These are phyloP conservation scores for Mycena maculata DNA, from an alignment of 768 basidiomycete species.

Conservation along the genomic window DNA sequence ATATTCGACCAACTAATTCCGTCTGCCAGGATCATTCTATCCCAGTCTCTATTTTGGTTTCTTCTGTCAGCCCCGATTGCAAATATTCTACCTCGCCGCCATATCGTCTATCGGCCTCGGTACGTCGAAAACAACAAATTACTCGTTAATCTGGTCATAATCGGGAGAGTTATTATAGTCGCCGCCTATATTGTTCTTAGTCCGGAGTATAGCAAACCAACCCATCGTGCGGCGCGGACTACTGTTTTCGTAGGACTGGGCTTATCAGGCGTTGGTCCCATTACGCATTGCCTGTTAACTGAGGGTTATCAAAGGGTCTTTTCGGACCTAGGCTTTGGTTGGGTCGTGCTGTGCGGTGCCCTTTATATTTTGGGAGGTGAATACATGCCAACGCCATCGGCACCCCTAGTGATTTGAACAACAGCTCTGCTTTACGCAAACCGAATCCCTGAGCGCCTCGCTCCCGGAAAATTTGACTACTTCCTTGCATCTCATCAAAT, in stretches of 20 bases:
- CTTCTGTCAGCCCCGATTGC: conserved; percentile 69
- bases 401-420: too few species aligned
- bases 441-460: conserved; percentile 80
- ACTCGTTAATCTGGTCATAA: too few species aligned
- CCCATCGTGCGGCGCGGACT: conserved; percentile 82
- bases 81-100: conserved; percentile 63
- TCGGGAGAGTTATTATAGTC: conserved; percentile 56
- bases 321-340: conserved; percentile 74
- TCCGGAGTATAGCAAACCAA: conserved; percentile 81
- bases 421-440: too few species aligned
- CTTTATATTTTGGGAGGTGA: conserved; percentile 88
- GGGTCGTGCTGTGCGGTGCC: conserved; percentile 75
- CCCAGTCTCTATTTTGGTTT: conserved; percentile 85
- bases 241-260: conserved; percentile 84
- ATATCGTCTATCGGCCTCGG: conserved; percentile 69
- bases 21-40: conserved; percentile 84
- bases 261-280: conserved; percentile 73
- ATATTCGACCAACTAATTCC: conserved; percentile 28
- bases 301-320: conserved; percentile 69
- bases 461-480: conserved; percentile 83
- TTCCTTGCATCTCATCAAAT: conserved; percentile 89
- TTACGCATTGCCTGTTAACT: conserved; percentile 68
- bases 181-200: conserved; percentile 82
- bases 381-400: too few species aligned
- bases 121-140: conserved; percentile 50